Evolutionary conservation across 2,329 filamentous ascomycete genomes (phyloP).

Genomic region (Hypocreales sp.): DNA sequence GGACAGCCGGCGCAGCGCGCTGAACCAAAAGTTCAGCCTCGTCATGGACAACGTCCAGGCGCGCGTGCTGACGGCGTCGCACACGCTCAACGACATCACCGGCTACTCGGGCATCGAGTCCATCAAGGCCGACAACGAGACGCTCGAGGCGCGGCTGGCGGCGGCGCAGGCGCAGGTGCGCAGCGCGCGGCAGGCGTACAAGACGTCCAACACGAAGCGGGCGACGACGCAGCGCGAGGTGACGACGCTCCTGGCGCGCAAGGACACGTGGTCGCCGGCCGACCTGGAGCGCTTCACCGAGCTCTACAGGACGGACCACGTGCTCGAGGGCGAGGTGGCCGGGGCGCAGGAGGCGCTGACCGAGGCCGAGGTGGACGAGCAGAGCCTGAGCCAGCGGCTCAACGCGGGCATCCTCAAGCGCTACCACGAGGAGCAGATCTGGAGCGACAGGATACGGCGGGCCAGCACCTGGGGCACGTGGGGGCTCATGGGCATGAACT

Average conservation of each 20-base stretch:
- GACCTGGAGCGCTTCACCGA: slow-evolving; percentile 92
- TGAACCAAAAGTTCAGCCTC: slow-evolving; percentile 17
- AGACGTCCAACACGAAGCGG: slow-evolving; percentile 68
- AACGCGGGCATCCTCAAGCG: slow-evolving; percentile 74
- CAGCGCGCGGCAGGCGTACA: slow-evolving; percentile 58
- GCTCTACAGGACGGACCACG: slow-evolving; percentile 82
- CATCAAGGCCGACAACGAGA: slow-evolving; percentile 63
- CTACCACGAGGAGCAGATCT: slow-evolving; percentile 98
- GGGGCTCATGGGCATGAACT: slow-evolving; percentile 94
- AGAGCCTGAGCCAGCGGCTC: slow-evolving; percentile 59
- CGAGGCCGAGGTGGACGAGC: slow-evolving; percentile 63
- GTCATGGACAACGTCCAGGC: slow-evolving; percentile 84
- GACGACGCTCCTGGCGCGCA: slow-evolving; percentile 81
- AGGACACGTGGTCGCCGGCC: slow-evolving; percentile 74
- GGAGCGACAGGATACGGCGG: slow-evolving; percentile 91
- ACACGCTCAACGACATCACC: slow-evolving; percentile 84
- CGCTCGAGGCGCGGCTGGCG: slow-evolving; percentile 43
- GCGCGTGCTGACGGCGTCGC: slow-evolving; percentile 70
- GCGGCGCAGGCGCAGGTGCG: slow-evolving; percentile 51
- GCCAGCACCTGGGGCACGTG: slow-evolving; percentile 98
- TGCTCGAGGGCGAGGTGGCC: slow-evolving; percentile 73
- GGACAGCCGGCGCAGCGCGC: slow-evolving; percentile 15
- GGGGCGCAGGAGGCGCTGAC: slow-evolving; percentile 57
- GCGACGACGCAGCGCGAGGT: slow-evolving; percentile 90
- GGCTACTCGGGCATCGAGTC: slow-evolving; percentile 86